phyloP scores from a whole-genome alignment of 257 asterid genomes.

The Fraxinus cuspidata region DNA sequence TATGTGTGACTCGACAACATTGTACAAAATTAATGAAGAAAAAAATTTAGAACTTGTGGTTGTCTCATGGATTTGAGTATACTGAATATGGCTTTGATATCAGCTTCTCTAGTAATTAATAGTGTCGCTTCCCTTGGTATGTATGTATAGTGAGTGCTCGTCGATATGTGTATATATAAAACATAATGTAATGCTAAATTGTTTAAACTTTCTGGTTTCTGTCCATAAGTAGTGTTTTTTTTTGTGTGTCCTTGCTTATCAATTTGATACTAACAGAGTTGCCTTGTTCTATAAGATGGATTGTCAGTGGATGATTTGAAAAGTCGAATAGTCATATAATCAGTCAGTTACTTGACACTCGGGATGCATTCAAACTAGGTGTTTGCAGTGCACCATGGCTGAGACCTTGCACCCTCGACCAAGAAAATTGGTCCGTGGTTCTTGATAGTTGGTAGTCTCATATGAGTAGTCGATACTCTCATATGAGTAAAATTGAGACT shows the following conservation, averaged over 20 bases:
- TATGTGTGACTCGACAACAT: not conserved
- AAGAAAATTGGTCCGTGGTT: too few species aligned
- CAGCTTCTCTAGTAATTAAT: not conserved
- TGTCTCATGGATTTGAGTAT: too few species aligned
- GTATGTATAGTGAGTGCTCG: conserved; percentile 24
- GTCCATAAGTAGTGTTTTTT: not conserved
- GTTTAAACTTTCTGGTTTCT: not conserved
- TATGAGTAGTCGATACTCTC: too few species aligned
- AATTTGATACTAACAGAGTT: not conserved
- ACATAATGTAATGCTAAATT: not conserved
- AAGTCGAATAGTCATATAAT: not conserved
- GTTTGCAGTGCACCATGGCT: not conserved
- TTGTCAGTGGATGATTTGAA: not conserved
- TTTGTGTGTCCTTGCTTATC: not conserved
- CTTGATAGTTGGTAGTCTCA: too few species aligned
- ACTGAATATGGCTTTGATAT: not conserved
- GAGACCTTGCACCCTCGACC: not conserved
- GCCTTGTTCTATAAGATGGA: not conserved
- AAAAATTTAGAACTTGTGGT: not conserved
- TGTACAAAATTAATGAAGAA: not conserved
- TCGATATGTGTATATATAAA: conserved; percentile 34
- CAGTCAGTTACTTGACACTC: not conserved
- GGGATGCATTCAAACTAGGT: not conserved
- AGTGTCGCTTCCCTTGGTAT: conserved; percentile 6
- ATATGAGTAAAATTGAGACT: too few species aligned